A percentile compares a stretch with the other conserved stretches of the same genome.
Evolutionary conservation across 495 filamentous ascomycete species (phyloP).

Genomic region (Aspergillus leporis): DNA sequence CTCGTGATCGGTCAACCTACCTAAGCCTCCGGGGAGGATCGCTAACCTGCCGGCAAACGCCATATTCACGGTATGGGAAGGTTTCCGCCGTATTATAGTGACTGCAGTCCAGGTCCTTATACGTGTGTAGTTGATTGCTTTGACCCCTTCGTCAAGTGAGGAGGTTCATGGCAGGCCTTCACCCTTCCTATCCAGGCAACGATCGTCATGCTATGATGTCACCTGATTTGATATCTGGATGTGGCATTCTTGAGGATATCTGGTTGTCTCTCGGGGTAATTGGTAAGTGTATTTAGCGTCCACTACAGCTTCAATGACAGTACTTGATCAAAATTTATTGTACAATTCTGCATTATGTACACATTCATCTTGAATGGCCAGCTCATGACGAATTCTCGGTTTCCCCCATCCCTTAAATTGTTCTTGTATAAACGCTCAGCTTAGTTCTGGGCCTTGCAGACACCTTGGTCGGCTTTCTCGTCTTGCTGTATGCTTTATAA

Average conservation of each 20-base stretch:
- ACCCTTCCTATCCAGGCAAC: neutral
- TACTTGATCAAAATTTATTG: neutral
- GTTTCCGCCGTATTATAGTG: neutral
- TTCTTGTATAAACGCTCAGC: neutral
- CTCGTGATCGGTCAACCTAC: constrained; percentile 23
- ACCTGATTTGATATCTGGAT: neutral
- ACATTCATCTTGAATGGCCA: neutral
- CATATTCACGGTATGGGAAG: constrained; percentile 18
- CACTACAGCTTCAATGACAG: neutral
- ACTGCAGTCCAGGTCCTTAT: neutral
- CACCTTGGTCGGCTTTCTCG: neutral
- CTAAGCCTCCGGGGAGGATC: constrained; percentile 41
- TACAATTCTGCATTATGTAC: neutral
- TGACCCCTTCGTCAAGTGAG: neutral
- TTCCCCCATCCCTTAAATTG: neutral
- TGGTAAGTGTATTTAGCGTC: no score
- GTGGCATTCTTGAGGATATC: no score
- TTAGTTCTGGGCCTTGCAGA: constrained; percentile 3
- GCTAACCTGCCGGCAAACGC: constrained; percentile 37
- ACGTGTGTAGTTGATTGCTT: neutral
- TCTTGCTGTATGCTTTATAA: neutral
- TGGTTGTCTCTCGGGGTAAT: no score
- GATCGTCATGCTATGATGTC: neutral
- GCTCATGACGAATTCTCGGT: neutral
- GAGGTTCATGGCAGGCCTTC: no score